These are phyloP conservation scores for Aspergillus brasiliensis DNA, from an alignment of 2,329 filamentous ascomycete genomes.

Conservation along the genomic window DNA sequence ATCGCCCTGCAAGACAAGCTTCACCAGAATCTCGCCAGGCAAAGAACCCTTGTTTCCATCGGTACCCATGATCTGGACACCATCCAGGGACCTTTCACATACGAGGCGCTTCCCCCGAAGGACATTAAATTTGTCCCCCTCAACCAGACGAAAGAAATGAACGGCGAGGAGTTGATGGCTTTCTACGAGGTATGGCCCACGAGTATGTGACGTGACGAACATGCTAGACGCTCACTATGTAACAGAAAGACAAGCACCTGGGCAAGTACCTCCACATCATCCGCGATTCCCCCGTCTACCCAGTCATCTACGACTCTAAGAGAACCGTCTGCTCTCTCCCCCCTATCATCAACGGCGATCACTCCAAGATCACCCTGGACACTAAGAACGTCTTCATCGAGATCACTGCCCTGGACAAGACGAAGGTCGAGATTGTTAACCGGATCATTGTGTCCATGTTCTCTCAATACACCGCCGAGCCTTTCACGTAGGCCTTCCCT, in stretches of 20 bases:
- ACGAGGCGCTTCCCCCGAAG: conserved; percentile 88
- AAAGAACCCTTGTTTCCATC: conserved; percentile 92
- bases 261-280: conserved; percentile 93
- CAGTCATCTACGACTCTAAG: conserved; percentile 91
- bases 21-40: conserved; percentile 90
- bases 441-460: conserved; percentile 98
- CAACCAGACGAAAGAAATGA: conserved; percentile 89
- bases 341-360: conserved; percentile 96
- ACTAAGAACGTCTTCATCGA: conserved; percentile 97
- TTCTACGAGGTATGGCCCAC: conserved; percentile 70
- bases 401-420: conserved; percentile 92
- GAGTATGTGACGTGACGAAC: not conserved
- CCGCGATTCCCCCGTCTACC: conserved; percentile 88
- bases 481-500: conserved; percentile 68
- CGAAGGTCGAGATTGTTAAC: conserved; percentile 93
- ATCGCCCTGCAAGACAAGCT: conserved; percentile 97
- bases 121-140: conserved; percentile 88
- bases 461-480: conserved; percentile 82
- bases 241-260: conserved; percentile 82
- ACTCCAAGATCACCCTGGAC: conserved; percentile 90
- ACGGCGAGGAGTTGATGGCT: conserved; percentile 82
- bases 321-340: conserved; percentile 87
- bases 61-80: conserved; percentile 96
- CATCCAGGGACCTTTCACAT: conserved; percentile 91
- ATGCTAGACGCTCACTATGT: conserved; percentile 16